phyloP scores from a whole-genome alignment of 1,139 yeast species.

The Candida labiduridarum region DNA sequence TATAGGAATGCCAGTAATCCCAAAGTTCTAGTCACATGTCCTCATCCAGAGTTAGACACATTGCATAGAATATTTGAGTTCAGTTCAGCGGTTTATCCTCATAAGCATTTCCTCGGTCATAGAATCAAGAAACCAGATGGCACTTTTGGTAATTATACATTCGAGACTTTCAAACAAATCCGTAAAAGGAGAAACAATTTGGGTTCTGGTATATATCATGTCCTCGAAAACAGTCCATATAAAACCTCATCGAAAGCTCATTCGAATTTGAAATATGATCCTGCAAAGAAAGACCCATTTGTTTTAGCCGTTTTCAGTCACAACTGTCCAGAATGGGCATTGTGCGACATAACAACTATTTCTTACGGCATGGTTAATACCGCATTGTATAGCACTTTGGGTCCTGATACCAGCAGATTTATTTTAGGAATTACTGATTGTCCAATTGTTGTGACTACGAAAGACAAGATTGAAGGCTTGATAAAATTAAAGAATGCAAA shows the following conservation, averaged over 20 bases:
- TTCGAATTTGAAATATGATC: conserved; percentile 23
- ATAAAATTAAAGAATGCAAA: conserved; percentile 27
- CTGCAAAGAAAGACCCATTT: conserved; percentile 24
- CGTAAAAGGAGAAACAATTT: conserved; percentile 47
- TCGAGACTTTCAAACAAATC: conserved; percentile 46
- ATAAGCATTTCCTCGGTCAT: conserved; percentile 53
- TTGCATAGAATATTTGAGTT: conserved; percentile 50
- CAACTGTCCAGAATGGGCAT: conserved; percentile 40
- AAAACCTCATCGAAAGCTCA: conserved; percentile 31
- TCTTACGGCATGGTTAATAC: conserved; percentile 38
- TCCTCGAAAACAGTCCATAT: conserved; percentile 47
- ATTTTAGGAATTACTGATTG: conserved; percentile 35
- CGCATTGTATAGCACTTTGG: conserved; percentile 43
- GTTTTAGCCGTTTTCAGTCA: conserved; percentile 37
- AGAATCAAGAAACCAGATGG: conserved; percentile 44
- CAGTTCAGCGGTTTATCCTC: conserved; percentile 36
- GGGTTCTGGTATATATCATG: conserved; percentile 65
- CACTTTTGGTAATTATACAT: conserved; percentile 48
- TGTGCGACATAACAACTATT: conserved; percentile 39
- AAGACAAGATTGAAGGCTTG: conserved; percentile 29
- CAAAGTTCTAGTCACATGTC: conserved; percentile 36
- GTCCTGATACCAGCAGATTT: conserved; percentile 35
- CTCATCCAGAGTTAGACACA: conserved; percentile 55
- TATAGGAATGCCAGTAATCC: conserved; percentile 49
- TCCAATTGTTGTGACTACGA: conserved; percentile 36